Evolutionary conservation across 768 basidiomycete species (phyloP), one percentile per base, ranked within the genome.

Genomic region (Leccinum aurantiacum): DNA sequence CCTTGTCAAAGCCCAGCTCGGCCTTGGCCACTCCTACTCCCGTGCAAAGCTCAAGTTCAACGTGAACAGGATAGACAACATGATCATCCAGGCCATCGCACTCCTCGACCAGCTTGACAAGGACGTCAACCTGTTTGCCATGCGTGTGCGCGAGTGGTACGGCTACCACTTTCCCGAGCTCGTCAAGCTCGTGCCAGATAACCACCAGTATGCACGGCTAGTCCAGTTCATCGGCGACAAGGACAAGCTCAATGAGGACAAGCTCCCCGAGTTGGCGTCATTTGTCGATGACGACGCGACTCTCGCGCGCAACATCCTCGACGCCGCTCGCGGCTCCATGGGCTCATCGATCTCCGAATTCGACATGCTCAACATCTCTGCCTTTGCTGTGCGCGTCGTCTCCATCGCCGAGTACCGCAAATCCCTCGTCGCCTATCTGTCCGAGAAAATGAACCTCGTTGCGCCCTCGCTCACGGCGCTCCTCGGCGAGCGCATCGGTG

Each of bases 41-140:
- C 89, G 96, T 63, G 90, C 95, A 44, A 98, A 98, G 74, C 89
- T 98, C 63, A 98, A 98, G 78, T 98, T 94, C 84, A 95, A 95
- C 76, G 93, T 95, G 57, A 95, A 95, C 81, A 84, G 93, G 55
- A 85, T 92, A 58, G 95, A 97, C 78, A 97, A 98, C 82, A 98
- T 98, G 96, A 98, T 98, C 77, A 98, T 98, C 67, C 96, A 98
- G 77, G 96, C 96, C 60, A 98, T 98, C 72, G 92, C 95, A 5
- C 88, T 98, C 59, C 91, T 97, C 68, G 96, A 98, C 78, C 95
- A 98, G 70, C 89, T 98, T 69, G 96, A 98, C 84, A 98, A 98
- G 81, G 96, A 98, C 75, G 94, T 98, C 76, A 98, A 98, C 80
- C 86, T 95, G 31, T 98, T 98, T 74, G 90, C 95, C 19, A 98